phyloP scores from a whole-genome alignment of 2,329 filamentous ascomycete species.

The Trichoderma endophyticum region DNA sequence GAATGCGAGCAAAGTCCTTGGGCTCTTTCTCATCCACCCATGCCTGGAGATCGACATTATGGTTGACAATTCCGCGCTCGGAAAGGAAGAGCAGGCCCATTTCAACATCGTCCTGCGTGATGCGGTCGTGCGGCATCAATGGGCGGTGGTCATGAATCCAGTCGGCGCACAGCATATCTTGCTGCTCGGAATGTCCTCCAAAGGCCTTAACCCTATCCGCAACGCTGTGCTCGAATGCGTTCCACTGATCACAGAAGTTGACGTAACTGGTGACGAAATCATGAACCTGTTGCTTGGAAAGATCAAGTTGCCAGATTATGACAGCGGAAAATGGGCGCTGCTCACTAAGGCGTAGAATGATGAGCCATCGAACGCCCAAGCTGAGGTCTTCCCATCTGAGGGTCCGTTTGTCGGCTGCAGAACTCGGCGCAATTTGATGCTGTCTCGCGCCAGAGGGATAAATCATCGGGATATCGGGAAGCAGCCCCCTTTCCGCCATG shows the following conservation, averaged over 20 bases:
- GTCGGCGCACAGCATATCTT: neutral
- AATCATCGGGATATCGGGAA: neutral
- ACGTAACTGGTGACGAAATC: neutral
- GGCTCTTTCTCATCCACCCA: neutral
- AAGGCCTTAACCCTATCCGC: neutral
- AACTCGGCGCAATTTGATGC: neutral
- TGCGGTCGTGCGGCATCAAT: neutral
- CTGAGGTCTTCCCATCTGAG: constrained; percentile 1
- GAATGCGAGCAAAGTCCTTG: neutral
- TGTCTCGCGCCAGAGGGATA: neutral
- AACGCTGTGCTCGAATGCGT: neutral
- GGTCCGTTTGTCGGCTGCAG: neutral
- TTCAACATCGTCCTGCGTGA: neutral
- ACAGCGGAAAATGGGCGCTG: neutral
- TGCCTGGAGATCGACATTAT: neutral
- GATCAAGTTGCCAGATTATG: neutral
- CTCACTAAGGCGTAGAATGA: neutral
- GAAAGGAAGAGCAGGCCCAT: neutral
- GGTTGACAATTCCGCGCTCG: neutral
- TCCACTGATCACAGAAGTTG: constrained; percentile 2
- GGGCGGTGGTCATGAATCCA: constrained; percentile 8
- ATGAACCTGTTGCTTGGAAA: neutral
- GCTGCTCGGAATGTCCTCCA: neutral
- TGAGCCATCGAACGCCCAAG: constrained; percentile 1
- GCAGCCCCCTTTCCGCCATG: neutral